Evolutionary conservation across 2,329 filamentous ascomycete genomes (phyloP).

Genomic region (Geosmithia morbida): DNA sequence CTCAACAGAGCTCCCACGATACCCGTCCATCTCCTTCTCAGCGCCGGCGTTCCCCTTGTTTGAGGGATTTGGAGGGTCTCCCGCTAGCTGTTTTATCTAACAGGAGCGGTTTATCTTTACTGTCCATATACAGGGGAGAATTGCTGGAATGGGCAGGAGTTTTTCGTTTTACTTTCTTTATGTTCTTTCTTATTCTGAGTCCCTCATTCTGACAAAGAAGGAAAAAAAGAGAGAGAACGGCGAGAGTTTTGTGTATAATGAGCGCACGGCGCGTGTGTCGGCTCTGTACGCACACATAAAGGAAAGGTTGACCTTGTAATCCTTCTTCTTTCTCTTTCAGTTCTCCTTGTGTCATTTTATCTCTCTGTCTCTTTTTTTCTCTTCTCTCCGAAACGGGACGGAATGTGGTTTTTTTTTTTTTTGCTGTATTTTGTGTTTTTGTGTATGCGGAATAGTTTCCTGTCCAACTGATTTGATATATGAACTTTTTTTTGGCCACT

Average conservation of each 20-base stretch:
- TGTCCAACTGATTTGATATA: background rate
- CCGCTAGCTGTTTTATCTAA: conserved; percentile 11
- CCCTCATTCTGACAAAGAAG: background rate
- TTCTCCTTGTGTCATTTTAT: conserved; percentile 3
- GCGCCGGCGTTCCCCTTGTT: background rate
- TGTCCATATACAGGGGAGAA: conserved; percentile 35
- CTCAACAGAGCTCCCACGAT: conserved; percentile 1
- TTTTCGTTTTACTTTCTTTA: conserved; percentile 8
- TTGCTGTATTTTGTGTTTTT: background rate
- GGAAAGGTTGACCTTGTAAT: too few species aligned
- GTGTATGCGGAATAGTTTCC: too few species aligned
- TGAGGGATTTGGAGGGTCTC: conserved; percentile 6
- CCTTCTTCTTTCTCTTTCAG: conserved; percentile 10
- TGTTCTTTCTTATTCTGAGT: background rate
- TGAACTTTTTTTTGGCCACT: conserved; percentile 10
- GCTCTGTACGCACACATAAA: background rate
- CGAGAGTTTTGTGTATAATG: background rate
- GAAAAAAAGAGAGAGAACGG: background rate
- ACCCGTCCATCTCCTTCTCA: background rate
- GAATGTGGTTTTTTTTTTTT: background rate
- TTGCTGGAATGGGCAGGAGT: background rate
- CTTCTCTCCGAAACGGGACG: conserved; percentile 3
- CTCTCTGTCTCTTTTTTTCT: conserved; percentile 11
- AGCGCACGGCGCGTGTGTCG: background rate
- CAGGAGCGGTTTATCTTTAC: conserved; percentile 30